phyloP scores from a whole-genome alignment of 768 basidiomycete genomes.

The Termitomyces sp. region DNA sequence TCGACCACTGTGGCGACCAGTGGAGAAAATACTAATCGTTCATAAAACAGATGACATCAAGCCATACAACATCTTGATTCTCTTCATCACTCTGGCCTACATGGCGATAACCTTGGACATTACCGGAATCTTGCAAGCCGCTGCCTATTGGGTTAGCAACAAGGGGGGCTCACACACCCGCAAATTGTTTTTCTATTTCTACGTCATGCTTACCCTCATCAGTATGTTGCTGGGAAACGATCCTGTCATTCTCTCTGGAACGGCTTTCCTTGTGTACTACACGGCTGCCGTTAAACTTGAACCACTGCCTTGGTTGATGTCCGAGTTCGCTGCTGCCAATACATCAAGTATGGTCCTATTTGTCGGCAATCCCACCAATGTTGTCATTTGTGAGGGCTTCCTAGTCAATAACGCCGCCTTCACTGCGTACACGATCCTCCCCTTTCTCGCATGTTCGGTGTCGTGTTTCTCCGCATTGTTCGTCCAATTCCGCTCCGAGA shows the following conservation, averaged over 20 bases:
- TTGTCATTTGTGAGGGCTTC: slow-evolving; percentile 89
- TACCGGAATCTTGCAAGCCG: slow-evolving; percentile 80
- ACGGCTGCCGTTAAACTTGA: slow-evolving; percentile 58
- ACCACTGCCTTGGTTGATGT: slow-evolving; percentile 64
- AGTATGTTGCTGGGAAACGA: slow-evolving; percentile 88
- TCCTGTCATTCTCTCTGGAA: slow-evolving; percentile 90
- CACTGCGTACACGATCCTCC: slow-evolving; percentile 80
- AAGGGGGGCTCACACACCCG: slow-evolving; percentile 71
- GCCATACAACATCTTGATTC: slow-evolving; percentile 89
- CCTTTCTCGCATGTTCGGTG: slow-evolving; percentile 63
- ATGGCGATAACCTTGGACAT: slow-evolving; percentile 90
- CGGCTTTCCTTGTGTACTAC: slow-evolving; percentile 87
- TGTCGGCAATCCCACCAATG: slow-evolving; percentile 92
- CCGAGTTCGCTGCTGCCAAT: slow-evolving; percentile 77
- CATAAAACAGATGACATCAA: slow-evolving; percentile 56
- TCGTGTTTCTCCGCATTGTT: slow-evolving; percentile 55
- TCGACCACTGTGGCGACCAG: slow-evolving; percentile 10
- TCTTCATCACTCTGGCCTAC: slow-evolving; percentile 92
- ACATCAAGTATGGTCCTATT: slow-evolving; percentile 73
- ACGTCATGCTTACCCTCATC: slow-evolving; percentile 71
- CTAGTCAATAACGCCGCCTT: slow-evolving; percentile 71
- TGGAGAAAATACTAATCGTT: background rate
- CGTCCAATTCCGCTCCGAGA: slow-evolving; percentile 50
- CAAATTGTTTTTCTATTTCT: slow-evolving; percentile 76
- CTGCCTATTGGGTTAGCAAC: slow-evolving; percentile 88